Conservation (phyloP, 108 stramenopile genomes). For the Seminavis robusta region DNA sequence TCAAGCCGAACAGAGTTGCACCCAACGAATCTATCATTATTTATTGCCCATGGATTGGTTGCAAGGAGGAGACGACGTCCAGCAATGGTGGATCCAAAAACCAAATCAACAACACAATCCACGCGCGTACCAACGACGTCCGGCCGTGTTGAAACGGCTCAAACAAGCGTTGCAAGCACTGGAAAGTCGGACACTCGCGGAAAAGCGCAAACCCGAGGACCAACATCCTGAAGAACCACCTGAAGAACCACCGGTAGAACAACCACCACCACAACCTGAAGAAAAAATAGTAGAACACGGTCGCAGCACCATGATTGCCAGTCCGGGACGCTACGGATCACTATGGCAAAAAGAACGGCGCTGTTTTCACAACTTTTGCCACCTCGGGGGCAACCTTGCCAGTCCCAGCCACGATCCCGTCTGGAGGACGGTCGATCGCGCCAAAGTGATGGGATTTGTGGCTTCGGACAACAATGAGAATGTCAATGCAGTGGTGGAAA, state of each 20-base stretch:
- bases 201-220: no score
- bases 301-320: no score
- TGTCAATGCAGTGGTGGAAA: conserved; percentile 44
- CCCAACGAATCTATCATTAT: conserved; percentile 65
- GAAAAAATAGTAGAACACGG: no score
- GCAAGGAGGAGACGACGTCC: conserved; percentile 16
- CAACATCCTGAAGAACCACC: no score
- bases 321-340: conserved; percentile 62
- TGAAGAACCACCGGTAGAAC: no score
- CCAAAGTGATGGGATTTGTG: conserved; percentile 48
- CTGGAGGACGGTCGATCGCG: conserved; percentile 59
- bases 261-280: no score
- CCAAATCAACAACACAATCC: no score
- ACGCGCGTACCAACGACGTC: no score
- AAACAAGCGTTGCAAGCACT: no score
- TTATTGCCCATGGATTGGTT: conserved; percentile 60
- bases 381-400: conserved; percentile 40
- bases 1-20: conserved; percentile 61
- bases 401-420: conserved; percentile 62
- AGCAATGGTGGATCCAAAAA: conserved; percentile 42
- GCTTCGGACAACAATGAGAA: no score
- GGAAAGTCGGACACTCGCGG: no score
- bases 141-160: no score
- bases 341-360: conserved; percentile 44
- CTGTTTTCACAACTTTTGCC: conserved; percentile 67